These are phyloP conservation scores for Penicillium hesseltinei DNA, from an alignment of 2,329 filamentous ascomycete genomes.

Conservation along the genomic window DNA sequence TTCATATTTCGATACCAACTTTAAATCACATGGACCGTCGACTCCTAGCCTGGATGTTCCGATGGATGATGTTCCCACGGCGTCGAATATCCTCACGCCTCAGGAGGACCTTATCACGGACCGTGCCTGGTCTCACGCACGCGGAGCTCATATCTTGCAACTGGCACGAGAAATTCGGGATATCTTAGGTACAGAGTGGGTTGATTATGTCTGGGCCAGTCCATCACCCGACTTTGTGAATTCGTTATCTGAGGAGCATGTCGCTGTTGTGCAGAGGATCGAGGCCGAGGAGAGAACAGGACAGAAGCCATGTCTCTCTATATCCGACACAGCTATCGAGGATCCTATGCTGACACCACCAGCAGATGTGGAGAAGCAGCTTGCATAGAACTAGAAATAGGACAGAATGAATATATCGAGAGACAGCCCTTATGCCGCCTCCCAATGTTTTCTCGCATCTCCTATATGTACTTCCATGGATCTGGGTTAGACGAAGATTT, in stretches of 20 bases:
- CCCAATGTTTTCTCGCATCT: background rate
- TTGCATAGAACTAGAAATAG: constrained; percentile 15
- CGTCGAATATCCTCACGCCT: constrained; percentile 32
- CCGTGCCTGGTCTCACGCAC: constrained; percentile 39
- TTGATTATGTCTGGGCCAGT: constrained; percentile 47
- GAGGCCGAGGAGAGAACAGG: constrained; percentile 9
- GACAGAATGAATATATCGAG: background rate
- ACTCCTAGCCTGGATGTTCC: background rate
- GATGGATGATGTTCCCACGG: constrained; percentile 9
- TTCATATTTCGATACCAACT: constrained; percentile 10
- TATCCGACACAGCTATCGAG: constrained; percentile 1
- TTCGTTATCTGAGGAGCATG: constrained; percentile 28
- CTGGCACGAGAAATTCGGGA: constrained; percentile 40
- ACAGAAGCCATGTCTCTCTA: constrained; percentile 4
- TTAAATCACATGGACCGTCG: constrained; percentile 5
- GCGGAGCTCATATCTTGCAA: constrained; percentile 34
- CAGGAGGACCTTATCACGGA: constrained; percentile 39
- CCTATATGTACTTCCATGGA: background rate
- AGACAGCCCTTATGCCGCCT: background rate
- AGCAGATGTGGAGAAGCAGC: constrained; percentile 29
- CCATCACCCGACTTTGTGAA: constrained; percentile 45
- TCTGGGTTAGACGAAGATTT: background rate
- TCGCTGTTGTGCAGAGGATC: constrained; percentile 17
- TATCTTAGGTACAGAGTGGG: constrained; percentile 43
- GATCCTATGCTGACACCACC: constrained; percentile 32